Conservation (phyloP, 2,329 filamentous ascomycete genomes). For the Aspergillus sp. region DNA sequence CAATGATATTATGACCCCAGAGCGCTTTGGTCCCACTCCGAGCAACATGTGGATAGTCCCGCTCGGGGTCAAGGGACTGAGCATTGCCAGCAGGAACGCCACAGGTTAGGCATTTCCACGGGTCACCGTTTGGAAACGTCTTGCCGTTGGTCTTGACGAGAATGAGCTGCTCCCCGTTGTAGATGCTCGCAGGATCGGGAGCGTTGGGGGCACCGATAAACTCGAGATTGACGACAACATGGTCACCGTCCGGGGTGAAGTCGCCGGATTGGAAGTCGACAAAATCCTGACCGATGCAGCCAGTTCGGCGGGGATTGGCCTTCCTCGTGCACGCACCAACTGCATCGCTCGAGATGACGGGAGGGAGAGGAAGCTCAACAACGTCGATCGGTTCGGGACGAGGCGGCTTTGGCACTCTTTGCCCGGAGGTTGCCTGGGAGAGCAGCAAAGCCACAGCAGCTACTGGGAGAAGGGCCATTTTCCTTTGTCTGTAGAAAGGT, state of each 20-base stretch:
- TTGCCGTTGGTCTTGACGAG: constrained; percentile 49
- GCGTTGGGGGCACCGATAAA: constrained; percentile 50
- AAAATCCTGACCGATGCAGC: constrained; percentile 38
- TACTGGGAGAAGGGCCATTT: not conserved
- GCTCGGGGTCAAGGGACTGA: constrained; percentile 21
- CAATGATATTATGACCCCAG: constrained; percentile 34
- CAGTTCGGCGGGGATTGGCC: constrained; percentile 43
- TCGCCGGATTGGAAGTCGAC: constrained; percentile 34
- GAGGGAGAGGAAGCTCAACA: constrained; percentile 44
- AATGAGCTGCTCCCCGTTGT: constrained; percentile 48
- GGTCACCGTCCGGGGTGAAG: constrained; percentile 51
- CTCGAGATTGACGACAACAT: constrained; percentile 46
- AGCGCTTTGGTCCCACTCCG: constrained; percentile 44
- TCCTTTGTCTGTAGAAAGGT: constrained; percentile 18
- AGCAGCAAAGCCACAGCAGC: not conserved
- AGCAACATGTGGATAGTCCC: constrained; percentile 53
- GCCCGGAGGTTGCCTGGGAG: not conserved
- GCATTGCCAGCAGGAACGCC: constrained; percentile 44
- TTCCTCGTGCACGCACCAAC: constrained; percentile 39
- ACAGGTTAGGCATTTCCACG: constrained; percentile 56
- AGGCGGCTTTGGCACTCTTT: constrained; percentile 22
- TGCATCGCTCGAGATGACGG: constrained; percentile 31
- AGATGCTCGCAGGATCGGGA: constrained; percentile 49
- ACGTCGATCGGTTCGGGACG: constrained; percentile 42
- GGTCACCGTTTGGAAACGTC: constrained; percentile 50